Evolutionary conservation across 495 filamentous ascomycete species (phyloP).

Genomic region (Schizothecium vesticola): DNA sequence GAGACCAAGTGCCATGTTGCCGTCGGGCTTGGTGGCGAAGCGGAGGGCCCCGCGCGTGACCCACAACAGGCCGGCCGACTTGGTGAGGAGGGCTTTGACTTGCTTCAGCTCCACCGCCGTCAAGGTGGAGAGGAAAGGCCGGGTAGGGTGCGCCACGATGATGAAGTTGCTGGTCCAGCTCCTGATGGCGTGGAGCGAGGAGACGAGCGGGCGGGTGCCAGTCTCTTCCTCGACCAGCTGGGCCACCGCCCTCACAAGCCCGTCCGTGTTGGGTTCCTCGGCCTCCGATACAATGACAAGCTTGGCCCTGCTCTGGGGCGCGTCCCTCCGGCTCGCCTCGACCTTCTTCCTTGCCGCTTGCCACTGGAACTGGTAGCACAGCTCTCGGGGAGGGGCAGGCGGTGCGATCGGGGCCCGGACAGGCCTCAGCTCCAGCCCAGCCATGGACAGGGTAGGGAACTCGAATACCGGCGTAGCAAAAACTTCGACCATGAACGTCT

Average conservation of each 20-base stretch:
- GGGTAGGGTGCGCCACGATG: constrained; percentile 28
- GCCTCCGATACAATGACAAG: constrained; percentile 37
- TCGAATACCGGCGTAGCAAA: constrained; percentile 26
- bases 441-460: constrained; percentile 25
- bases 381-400: constrained; percentile 20
- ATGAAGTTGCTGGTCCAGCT: constrained; percentile 28
- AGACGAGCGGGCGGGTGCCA: constrained; percentile 17
- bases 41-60: constrained; percentile 38
- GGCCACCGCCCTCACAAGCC: constrained; percentile 32
- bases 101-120: constrained; percentile 23
- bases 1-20: constrained; percentile 35
- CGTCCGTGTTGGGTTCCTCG: constrained; percentile 24
- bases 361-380: constrained; percentile 43
- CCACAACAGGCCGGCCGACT: constrained; percentile 34
- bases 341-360: constrained; percentile 23
- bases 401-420: constrained; percentile 6
- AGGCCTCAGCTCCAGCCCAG: constrained; percentile 25
- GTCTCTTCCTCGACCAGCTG: constrained; percentile 30
- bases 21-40: constrained; percentile 28
- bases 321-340: constrained; percentile 5
- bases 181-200: constrained; percentile 22
- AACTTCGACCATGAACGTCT: constrained; percentile 27
- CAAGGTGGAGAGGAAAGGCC: constrained; percentile 25
- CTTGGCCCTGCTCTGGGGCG: constrained; percentile 13
- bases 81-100: constrained; percentile 36